Conservation (phyloP, 2,329 filamentous ascomycete species). For the Botryotinia convoluta region DNA sequence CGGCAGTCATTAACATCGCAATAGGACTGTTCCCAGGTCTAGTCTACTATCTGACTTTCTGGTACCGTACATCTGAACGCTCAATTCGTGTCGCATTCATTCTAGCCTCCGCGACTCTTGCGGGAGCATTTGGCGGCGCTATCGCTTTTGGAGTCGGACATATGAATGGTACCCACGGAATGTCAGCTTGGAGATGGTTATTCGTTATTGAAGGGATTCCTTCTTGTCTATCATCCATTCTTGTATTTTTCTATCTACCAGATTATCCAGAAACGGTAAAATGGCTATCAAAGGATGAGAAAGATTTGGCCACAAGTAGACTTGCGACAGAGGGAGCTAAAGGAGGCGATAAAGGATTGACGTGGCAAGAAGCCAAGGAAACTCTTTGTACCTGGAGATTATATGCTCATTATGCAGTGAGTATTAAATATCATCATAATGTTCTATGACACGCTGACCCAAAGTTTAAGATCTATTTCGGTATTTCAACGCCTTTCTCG, state of each 20-base stretch:
- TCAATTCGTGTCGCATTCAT: constrained; percentile 37
- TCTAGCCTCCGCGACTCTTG: constrained; percentile 36
- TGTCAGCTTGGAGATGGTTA: constrained; percentile 36
- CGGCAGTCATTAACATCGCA: constrained; percentile 37
- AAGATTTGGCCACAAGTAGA: constrained; percentile 42
- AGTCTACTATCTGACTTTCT: constrained; percentile 38
- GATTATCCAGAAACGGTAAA: constrained; percentile 49
- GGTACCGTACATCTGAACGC: constrained; percentile 35
- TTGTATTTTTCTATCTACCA: constrained; percentile 47
- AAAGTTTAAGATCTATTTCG: constrained; percentile 46
- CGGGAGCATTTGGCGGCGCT: constrained; percentile 37
- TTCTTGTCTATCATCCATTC: constrained; percentile 47
- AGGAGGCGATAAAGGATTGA: constrained; percentile 44
- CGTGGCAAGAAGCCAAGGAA: constrained; percentile 46
- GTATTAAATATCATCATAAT: constrained; percentile 19
- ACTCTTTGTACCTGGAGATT: constrained; percentile 50
- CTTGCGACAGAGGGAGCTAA: constrained; percentile 45
- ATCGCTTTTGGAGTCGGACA: constrained; percentile 36
- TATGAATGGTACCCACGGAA: constrained; percentile 32
- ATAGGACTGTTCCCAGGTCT: constrained; percentile 46
- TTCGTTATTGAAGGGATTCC: constrained; percentile 37
- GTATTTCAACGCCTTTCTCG: constrained; percentile 54
- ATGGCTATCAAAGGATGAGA: constrained; percentile 47
- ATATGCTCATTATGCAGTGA: constrained; percentile 51
- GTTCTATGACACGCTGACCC: background rate